phyloP scores from a whole-genome alignment of 176 grass and related monocot genomes.

The Triticum timopheevii region DNA sequence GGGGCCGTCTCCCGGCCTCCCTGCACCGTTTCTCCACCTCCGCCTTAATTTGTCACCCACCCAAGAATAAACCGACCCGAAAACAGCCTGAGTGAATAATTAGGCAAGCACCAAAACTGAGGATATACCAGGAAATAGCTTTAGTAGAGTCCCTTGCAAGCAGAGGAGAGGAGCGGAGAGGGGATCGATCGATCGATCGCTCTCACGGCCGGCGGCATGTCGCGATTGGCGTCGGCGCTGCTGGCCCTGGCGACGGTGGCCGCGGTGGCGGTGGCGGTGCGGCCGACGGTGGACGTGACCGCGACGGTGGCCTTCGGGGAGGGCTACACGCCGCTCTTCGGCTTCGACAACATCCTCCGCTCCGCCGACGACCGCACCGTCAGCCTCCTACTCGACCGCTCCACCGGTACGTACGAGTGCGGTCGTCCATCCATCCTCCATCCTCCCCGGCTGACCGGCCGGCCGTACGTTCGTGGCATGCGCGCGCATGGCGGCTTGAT shows the following conservation, averaged over 20 bases:
- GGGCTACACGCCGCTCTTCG: slow-evolving; percentile 40
- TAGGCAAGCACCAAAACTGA: neutral
- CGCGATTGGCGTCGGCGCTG: neutral
- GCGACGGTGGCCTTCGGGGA: neutral
- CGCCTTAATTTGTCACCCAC: neutral
- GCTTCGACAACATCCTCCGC: slow-evolving; percentile 56
- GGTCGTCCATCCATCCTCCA: too few relatives aligned
- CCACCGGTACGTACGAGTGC: slow-evolving; percentile 41
- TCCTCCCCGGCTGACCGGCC: neutral
- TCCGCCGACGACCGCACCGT: slow-evolving; percentile 63
- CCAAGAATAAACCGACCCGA: neutral
- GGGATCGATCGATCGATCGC: neutral
- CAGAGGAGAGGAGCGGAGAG: neutral
- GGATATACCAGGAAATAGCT: neutral
- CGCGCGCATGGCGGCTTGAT: neutral
- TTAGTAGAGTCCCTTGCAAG: neutral
- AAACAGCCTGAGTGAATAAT: neutral
- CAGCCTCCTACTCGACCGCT: slow-evolving; percentile 77
- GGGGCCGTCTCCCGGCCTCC: neutral
- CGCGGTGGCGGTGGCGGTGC: neutral
- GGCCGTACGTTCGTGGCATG: neutral
- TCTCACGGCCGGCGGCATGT: neutral
- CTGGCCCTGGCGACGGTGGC: neutral
- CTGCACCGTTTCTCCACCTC: neutral
- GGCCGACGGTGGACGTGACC: neutral